These are phyloP conservation scores for Collybia nuda DNA, from an alignment of 768 basidiomycete genomes.

Conservation along the genomic window DNA sequence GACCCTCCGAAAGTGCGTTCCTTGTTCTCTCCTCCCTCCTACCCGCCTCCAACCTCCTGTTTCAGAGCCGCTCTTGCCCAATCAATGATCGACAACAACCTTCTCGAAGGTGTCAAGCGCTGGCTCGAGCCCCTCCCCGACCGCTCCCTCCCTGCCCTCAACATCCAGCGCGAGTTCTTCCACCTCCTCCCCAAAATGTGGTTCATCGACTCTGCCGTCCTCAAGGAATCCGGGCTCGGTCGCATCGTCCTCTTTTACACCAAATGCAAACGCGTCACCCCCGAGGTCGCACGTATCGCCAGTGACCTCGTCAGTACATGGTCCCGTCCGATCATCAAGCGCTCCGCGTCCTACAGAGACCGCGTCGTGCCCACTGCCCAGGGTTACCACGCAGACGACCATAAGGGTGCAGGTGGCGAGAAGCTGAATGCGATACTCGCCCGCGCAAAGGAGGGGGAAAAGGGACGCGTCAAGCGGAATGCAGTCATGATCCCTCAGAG, in stretches of 20 bases:
- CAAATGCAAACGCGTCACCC: slow-evolving; percentile 86
- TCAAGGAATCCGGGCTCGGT: slow-evolving; percentile 90
- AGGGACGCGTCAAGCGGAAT: slow-evolving; percentile 69
- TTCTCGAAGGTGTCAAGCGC: slow-evolving; percentile 82
- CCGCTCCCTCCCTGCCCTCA: slow-evolving; percentile 88
- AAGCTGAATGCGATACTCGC: slow-evolving; percentile 70
- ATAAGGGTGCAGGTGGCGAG: slow-evolving; percentile 39
- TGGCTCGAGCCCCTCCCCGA: slow-evolving; percentile 97
- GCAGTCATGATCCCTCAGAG: slow-evolving; percentile 83
- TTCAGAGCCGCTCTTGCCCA: slow-evolving; percentile 79
- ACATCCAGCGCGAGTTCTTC: slow-evolving; percentile 94
- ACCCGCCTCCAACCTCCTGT: slow-evolving; percentile 3
- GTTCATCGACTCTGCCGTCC: slow-evolving; percentile 84
- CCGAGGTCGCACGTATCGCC: slow-evolving; percentile 79
- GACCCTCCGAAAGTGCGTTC: slow-evolving; percentile 85
- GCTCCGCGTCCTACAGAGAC: slow-evolving; percentile 79
- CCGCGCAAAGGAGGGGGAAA: slow-evolving; percentile 66
- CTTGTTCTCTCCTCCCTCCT: slow-evolving; percentile 4
- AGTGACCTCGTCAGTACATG: slow-evolving; percentile 81
- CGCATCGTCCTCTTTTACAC: slow-evolving; percentile 94
- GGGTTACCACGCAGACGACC: slow-evolving; percentile 29
- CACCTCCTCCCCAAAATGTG: slow-evolving; percentile 83
- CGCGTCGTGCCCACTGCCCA: slow-evolving; percentile 63
- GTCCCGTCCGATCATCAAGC: slow-evolving; percentile 92
- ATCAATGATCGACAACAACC: slow-evolving; percentile 93